Conservation (phyloP, 305 asterid species). For the Stenogyne calaminthoides region DNA sequence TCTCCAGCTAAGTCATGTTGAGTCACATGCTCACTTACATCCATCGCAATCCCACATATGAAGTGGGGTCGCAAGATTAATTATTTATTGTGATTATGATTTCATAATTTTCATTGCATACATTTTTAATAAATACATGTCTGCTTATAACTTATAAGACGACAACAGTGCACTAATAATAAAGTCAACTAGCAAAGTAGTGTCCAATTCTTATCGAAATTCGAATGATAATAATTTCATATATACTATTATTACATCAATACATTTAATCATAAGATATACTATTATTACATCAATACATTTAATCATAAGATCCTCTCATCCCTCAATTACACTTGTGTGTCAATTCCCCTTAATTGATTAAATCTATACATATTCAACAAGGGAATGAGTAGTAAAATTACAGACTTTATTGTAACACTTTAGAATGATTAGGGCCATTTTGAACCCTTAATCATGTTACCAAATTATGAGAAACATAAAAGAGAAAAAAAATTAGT, state of each 20-base stretch:
- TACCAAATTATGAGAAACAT: not conserved
- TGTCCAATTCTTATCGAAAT: not conserved
- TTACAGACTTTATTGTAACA: not conserved
- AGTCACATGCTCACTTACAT: constrained; percentile 1
- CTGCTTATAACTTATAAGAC: not conserved
- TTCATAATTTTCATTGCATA: not conserved
- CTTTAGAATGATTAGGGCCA: not conserved
- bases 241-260: too few relatives aligned
- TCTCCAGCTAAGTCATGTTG: not conserved
- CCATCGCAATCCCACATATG: not conserved
- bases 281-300: not conserved
- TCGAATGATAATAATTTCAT: not conserved
- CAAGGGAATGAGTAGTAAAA: not conserved
- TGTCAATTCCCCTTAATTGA: not conserved
- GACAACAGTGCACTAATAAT: not conserved
- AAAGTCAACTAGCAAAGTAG: not conserved
- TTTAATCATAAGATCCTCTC: not conserved
- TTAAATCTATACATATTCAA: not conserved
- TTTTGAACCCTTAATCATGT: not conserved
- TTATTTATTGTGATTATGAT: not conserved
- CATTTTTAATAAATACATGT: not conserved
- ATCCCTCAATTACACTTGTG: not conserved
- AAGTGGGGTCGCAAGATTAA: not conserved
- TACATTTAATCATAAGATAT: too few relatives aligned
- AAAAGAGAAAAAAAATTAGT: not conserved